These are phyloP conservation scores for Leccinum uliginosum DNA, from an alignment of 768 basidiomycete species.

Conservation along the genomic window DNA sequence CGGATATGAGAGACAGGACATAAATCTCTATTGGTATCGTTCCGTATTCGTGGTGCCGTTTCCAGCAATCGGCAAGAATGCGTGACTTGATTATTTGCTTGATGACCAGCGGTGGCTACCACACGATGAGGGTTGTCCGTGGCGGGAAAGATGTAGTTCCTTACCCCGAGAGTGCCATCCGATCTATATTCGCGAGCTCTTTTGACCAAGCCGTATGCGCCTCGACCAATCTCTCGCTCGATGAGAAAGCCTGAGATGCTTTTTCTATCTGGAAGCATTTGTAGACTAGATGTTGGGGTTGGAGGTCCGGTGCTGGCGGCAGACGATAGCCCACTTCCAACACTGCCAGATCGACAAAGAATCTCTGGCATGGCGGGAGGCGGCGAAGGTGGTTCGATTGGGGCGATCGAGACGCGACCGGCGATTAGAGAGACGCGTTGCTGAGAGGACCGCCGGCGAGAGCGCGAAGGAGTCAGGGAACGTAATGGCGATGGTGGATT, in stretches of 20 bases:
- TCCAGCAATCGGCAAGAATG: constrained; percentile 99
- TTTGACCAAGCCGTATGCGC: constrained; percentile 95
- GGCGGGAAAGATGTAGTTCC: constrained; percentile 27
- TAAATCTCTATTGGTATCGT: constrained; percentile 98
- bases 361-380: constrained; percentile 57
- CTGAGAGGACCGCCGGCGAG: constrained; percentile 76
- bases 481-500: constrained; percentile 34
- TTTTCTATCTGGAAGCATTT: constrained; percentile 46
- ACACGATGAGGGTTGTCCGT: constrained; percentile 5
- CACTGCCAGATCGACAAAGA: constrained; percentile 60
- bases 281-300: constrained; percentile 41
- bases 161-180: constrained; percentile 81
- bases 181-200: constrained; percentile 72
- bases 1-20: constrained; percentile 87
- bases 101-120: constrained; percentile 83
- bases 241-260: constrained; percentile 85
- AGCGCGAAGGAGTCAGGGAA: constrained; percentile 57
- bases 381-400: constrained; percentile 69
- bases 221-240: constrained; percentile 84
- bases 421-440: constrained; percentile 82
- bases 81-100: constrained; percentile 99
- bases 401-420: constrained; percentile 73
- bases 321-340: constrained; percentile 58
- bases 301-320: constrained; percentile 60
- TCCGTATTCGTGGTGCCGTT: constrained; percentile 89